Evolutionary conservation across 2,329 filamentous ascomycete species (phyloP), one percentile per base, ranked within the genome.

Genomic region (Claviceps humidiphila): DNA sequence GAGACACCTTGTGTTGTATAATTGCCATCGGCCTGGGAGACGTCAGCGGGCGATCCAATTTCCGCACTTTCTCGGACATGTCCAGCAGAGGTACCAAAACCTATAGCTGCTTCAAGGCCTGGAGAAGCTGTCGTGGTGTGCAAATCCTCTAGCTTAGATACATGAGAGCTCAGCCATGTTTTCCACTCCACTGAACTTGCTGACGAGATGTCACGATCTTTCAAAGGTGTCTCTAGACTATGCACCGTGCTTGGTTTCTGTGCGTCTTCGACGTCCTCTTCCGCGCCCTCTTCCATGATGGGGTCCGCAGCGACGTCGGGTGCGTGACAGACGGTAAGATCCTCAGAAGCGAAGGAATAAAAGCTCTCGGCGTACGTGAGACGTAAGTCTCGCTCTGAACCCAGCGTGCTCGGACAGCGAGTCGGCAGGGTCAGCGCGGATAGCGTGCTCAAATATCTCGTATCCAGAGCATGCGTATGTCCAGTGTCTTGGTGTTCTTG

Each of bases 181-280:
- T 78, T 78, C 77, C 76, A 80, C 53, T 78, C 76, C 2, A 70
- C 62, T 2, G 75, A 78, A 52, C 74, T 75, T 5, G 66, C 65
- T 1, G 68, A 68, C 1, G 72, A 74, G 3, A 61, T 57, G 1
- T 66, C 63, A n/a, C 71, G 64, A 46, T 65, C 63, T 17, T 67
- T 62, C 2, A 24, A 38, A n/a, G 37, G 24, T 6, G 52, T 51
- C 24, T 26, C 45, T 7, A 24, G 13, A 13, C 17, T 11, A 43
- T n/a, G 3, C 17, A 17, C 9, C 9, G 20, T 6, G 26, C 46
- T 42, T 16, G 13, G 5, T 34, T 4, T n/a, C 11, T 11, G 46
- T 38, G 46, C 42, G 2, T 49, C 6, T 40, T 40, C 47, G 41
- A 9, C 6, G 13, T 2, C 24, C 13, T 49, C 2, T 26, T 49